These are phyloP conservation scores for Naganishia vaughanmartiniae DNA, from an alignment of 768 basidiomycete species.

Conservation along the genomic window DNA sequence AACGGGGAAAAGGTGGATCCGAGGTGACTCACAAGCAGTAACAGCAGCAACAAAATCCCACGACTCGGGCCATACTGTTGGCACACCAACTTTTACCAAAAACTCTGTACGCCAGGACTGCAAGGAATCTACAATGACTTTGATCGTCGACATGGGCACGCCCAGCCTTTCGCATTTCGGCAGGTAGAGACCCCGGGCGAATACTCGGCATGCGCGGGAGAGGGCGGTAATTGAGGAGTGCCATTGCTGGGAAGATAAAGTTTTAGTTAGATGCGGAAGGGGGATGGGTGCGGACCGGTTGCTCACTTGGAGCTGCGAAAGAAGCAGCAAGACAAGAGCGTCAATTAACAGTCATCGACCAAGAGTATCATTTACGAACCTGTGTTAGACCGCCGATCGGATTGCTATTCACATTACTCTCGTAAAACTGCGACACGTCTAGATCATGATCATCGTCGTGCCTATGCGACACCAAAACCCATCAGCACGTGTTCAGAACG, in stretches of 20 bases:
- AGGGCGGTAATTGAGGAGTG: constrained; percentile 77
- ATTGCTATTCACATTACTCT: constrained; percentile 17
- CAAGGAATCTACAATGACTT: constrained; percentile 61
- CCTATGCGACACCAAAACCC: not conserved
- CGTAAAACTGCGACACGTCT: constrained; percentile 9
- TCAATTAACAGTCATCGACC: not conserved
- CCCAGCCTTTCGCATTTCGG: constrained; percentile 74
- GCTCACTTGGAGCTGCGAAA: constrained; percentile 1
- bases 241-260: constrained; percentile 62
- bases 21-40: constrained; percentile 58
- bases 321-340: not conserved
- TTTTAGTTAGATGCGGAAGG: not conserved
- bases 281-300: not conserved
- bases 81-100: constrained; percentile 77
- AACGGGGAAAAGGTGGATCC: not conserved
- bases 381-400: constrained; percentile 13
- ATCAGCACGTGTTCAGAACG: not conserved
- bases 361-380: not conserved
- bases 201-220: constrained; percentile 76
- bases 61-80: constrained; percentile 72
- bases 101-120: constrained; percentile 73
- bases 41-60: constrained; percentile 89
- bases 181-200: constrained; percentile 76
- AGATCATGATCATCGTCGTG: constrained; percentile 19
- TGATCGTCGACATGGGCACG: constrained; percentile 66